Base-by-base conservation (phyloP, 441 rosid species). In the Croton laevigatus region DNA sequence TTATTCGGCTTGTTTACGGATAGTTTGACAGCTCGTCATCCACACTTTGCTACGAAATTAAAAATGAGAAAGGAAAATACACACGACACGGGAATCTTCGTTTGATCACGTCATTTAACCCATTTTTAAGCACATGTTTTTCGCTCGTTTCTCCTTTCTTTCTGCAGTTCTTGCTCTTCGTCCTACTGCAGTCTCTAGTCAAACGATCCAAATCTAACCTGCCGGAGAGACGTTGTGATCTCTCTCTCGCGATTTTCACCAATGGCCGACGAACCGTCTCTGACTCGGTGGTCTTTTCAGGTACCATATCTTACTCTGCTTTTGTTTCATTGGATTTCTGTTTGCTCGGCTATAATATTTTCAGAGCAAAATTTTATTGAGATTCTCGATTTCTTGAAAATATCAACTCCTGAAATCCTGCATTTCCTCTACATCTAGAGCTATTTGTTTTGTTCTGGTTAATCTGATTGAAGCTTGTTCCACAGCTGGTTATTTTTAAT, bases 261-360 rank as follows among this genome's bases (percentile, higher is more conserved):
- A 51, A 90, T 92, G 97, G 86, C 88, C 37, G 94, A 87, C 0
- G 94, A 89, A 68, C 90, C 95, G 46, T 78, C 87, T n/a, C 61
- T 68, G 65, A 86, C 94, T 75, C 95, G 94, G 79, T 93, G 98
- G 98, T 81, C 87, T 59, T 93, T 90, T 86, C 93, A 76, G 98
- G 98, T 93, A 76, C 62, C 38, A 54, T 20, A 37, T 65, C 53
- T 1, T 57, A 17, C 64, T 19, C 60, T 61, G 23, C 8, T 22
- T 59, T 20, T 51, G 32, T 27, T 27, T 1, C 32, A 27, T 27
- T 2, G 7, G 6, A 1, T 53, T 20, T 44, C 45, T 22, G 65
- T 65, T 69, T 76, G 62, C 10, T 44, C 54, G 20, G 42, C 20
- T 34, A 57, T 66, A 75, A 58, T 45, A 55, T 9, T 38, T 19